phyloP scores from a whole-genome alignment of 2,329 filamentous ascomycete species.

The Sclerotinia sclerotiorum region DNA sequence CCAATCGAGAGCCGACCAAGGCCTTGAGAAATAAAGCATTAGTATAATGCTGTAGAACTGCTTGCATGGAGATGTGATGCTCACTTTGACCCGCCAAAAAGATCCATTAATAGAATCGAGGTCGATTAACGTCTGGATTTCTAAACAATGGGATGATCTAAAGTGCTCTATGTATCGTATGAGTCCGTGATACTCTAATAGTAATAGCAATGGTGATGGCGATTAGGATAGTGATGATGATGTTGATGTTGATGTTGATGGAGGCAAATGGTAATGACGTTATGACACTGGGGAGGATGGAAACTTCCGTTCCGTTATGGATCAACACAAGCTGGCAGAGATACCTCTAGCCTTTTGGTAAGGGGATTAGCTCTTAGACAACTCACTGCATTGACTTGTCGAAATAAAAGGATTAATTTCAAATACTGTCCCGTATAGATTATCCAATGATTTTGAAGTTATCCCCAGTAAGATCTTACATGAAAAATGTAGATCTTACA shows the following conservation, averaged over 20 bases:
- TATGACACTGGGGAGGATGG: not conserved
- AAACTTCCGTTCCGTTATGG: conserved; percentile 9
- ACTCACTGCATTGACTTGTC: not conserved
- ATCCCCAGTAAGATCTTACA: not conserved
- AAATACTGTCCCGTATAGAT: not conserved
- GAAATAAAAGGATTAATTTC: conserved; percentile 3
- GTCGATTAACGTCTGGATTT: not conserved
- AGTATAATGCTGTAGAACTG: not conserved
- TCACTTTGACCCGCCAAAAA: conserved; percentile 37
- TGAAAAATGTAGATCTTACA: not conserved
- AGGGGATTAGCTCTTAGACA: not conserved
- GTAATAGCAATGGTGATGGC: not conserved
- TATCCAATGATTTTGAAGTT: not conserved
- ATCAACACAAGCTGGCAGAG: not conserved
- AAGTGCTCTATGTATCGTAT: not conserved
- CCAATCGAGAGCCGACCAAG: conserved; percentile 63
- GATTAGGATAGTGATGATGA: too few relatives aligned
- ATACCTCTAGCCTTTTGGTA: not conserved
- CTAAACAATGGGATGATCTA: not conserved
- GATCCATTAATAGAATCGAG: conserved; percentile 5
- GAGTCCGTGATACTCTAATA: not conserved
- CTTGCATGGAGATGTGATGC: conserved; percentile 8
- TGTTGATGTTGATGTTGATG: not conserved
- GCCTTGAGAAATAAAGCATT: conserved; percentile 43
- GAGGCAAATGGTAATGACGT: not conserved